A percentile compares a stretch with the other conserved stretches of the same genome.
phyloP scores from a whole-genome alignment of 2,329 filamentous ascomycete species.

The Xylaria sp. region DNA sequence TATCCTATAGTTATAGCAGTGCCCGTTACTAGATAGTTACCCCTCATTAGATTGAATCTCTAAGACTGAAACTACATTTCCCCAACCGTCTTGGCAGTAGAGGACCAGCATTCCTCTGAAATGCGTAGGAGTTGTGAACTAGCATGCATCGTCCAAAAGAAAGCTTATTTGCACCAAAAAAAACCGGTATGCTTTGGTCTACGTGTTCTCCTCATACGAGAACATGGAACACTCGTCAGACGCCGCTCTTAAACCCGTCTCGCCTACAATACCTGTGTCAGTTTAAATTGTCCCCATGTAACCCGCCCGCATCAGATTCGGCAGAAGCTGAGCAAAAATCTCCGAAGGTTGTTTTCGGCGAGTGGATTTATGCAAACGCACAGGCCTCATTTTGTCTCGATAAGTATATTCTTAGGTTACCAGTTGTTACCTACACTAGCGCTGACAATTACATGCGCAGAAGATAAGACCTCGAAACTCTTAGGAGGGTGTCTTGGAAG shows the following conservation, averaged over 20 bases:
- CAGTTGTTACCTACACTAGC: constrained; percentile 15
- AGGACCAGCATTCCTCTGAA: too few relatives aligned
- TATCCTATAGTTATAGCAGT: too few relatives aligned
- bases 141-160: too few relatives aligned
- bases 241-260: constrained; percentile 6
- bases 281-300: constrained; percentile 25
- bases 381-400: constrained; percentile 34
- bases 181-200: neutral
- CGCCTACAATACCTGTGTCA: constrained; percentile 4
- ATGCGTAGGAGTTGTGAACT: neutral
- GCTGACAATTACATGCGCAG: constrained; percentile 33
- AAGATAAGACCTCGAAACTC: constrained; percentile 17
- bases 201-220: constrained; percentile 10
- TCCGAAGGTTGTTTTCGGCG: constrained; percentile 33
- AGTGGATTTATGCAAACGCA: constrained; percentile 39
- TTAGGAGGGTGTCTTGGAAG: constrained; percentile 1
- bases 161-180: too few relatives aligned
- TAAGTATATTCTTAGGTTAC: constrained; percentile 6
- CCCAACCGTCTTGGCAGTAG: too few relatives aligned
- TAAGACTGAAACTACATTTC: too few relatives aligned
- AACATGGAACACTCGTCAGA: constrained; percentile 15
- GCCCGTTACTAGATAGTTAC: too few relatives aligned
- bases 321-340: constrained; percentile 30
- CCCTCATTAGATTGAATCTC: too few relatives aligned
- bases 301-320: constrained; percentile 24